Percentiles rank a stretch among this genome's conserved stretches.
Conservation (phyloP, 805 yeast genomes). For the Candida orba region DNA sequence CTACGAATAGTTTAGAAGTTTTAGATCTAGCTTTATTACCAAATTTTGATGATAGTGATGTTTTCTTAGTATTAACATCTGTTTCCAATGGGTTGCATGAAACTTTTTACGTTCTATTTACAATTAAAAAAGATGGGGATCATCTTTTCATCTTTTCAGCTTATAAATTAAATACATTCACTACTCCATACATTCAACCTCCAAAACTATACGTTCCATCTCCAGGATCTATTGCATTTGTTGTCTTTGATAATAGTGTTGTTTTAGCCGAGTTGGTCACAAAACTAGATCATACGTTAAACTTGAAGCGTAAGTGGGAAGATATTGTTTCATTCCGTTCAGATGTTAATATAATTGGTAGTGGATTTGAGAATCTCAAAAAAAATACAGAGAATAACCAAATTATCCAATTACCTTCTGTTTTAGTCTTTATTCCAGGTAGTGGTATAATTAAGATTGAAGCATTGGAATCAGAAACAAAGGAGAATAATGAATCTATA, state of each 20-base stretch:
- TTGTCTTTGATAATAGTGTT: conserved; percentile 52
- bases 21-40: conserved; percentile 54
- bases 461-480: conserved; percentile 24
- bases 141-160: conserved; percentile 55
- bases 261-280: conserved; percentile 57
- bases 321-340: conserved; percentile 58
- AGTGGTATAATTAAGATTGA: conserved; percentile 61
- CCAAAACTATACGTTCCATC: conserved; percentile 52
- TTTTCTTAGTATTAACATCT: conserved; percentile 42
- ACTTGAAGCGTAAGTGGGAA: conserved; percentile 60
- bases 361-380: conserved; percentile 41
- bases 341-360: conserved; percentile 48
- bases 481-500: conserved; percentile 17
- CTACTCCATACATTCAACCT: conserved; percentile 23
- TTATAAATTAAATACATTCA: conserved; percentile 51
- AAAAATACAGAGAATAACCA: conserved; percentile 17
- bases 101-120: conserved; percentile 41
- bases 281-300: conserved; percentile 25
- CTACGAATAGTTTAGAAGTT: conserved; percentile 42
- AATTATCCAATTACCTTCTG: conserved; percentile 33
- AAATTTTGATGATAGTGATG: conserved; percentile 29
- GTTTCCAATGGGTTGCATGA: conserved; percentile 19
- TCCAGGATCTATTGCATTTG: conserved; percentile 54
- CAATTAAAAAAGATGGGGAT: conserved; percentile 42
- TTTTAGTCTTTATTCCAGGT: conserved; percentile 41